Evolutionary conservation across 352 stramenopile species (phyloP).

Genomic region (Globisporangium barbulae): DNA sequence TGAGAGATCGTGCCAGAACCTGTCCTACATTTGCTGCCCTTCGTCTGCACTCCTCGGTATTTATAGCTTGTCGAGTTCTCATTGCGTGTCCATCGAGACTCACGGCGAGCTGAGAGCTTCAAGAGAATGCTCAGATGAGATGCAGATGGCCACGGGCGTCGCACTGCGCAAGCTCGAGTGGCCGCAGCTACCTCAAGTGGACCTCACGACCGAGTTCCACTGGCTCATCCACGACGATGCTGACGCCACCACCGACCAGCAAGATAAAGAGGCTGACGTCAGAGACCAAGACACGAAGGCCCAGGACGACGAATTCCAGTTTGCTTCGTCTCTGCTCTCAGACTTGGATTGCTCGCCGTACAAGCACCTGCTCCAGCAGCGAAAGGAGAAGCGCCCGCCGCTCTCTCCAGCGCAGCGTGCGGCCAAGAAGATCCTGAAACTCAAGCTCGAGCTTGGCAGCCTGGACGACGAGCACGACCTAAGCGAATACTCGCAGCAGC

Average conservation of each 20-base stretch:
- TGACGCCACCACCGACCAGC: slow-evolving; percentile 6
- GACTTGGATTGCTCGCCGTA: slow-evolving; percentile 34
- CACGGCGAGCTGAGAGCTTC: not conserved
- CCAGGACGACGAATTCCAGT: not conserved
- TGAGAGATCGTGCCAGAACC: too few species aligned
- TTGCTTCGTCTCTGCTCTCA: not conserved
- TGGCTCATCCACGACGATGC: slow-evolving; percentile 31
- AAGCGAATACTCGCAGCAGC: not conserved
- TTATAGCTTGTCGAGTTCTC: not conserved
- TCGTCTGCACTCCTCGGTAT: not conserved
- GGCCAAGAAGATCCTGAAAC: slow-evolving; percentile 47
- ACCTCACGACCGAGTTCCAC: slow-evolving; percentile 38
- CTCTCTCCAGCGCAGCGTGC: slow-evolving; percentile 49
- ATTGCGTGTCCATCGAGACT: too few species aligned
- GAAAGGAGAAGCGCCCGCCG: slow-evolving; percentile 16
- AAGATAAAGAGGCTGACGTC: slow-evolving; percentile 8
- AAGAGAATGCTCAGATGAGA: not conserved
- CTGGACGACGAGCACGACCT: not conserved
- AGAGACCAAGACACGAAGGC: not conserved
- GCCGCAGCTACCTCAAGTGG: slow-evolving; percentile 28
- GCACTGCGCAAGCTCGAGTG: slow-evolving; percentile 32
- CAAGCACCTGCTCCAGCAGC: slow-evolving; percentile 22
- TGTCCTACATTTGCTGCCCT: too few species aligned
- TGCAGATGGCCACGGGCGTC: not conserved
- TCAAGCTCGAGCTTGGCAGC: slow-evolving; percentile 35